Base-by-base conservation (phyloP, 208 protist genomes). In the Crithidia fasciculata region DNA sequence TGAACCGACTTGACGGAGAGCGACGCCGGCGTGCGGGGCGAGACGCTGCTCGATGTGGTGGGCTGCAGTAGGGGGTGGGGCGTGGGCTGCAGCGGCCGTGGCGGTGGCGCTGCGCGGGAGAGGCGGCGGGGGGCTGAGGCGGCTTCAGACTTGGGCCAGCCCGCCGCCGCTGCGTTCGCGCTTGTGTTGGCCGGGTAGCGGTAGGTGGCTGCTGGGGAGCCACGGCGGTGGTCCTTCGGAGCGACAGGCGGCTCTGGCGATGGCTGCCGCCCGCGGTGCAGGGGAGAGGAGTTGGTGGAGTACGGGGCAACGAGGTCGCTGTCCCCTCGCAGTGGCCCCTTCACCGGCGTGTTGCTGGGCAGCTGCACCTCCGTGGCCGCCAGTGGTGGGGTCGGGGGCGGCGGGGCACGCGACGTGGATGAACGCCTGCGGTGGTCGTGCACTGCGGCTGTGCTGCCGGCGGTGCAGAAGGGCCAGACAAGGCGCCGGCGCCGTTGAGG, bases 261-360 rank as follows among this genome's bases (percentile, higher is more conserved):
- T 5, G 5, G 45, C 39, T 3, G 13, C 5, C 3, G 3, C 19
- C 43, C n/a, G n/a, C 12, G 8, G 6, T 58, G 54, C 28, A 40
- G 19, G 8, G 44, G 19, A 8, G 28, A 5, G 2, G 60, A 2
- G 7, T 65, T 45, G 28, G n/a, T 53, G 45, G 43, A 45, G 19
- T 53, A 54, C 2, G 45, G 60, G 7, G 19, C 44, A 28, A 57
- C 47, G 15, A 68, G 47, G 62, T 68, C 62, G 45, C 28, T 40
- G 4, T 43, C 37, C 16, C 8, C 36, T 12, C 16, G 5, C 19
- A 6, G n/a, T 18, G 62, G 49, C 47, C 9, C 8, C 49, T 40
- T 57, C 36, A 45, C 47, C 0, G 44, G 4, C 36, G 37, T 57
- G 37, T 55, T 36, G 36, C 49, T 55, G n/a, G 18, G 15, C 49